These are phyloP conservation scores for Stereocaulon alpinum DNA, from an alignment of 495 filamentous ascomycete genomes.

Conservation along the genomic window DNA sequence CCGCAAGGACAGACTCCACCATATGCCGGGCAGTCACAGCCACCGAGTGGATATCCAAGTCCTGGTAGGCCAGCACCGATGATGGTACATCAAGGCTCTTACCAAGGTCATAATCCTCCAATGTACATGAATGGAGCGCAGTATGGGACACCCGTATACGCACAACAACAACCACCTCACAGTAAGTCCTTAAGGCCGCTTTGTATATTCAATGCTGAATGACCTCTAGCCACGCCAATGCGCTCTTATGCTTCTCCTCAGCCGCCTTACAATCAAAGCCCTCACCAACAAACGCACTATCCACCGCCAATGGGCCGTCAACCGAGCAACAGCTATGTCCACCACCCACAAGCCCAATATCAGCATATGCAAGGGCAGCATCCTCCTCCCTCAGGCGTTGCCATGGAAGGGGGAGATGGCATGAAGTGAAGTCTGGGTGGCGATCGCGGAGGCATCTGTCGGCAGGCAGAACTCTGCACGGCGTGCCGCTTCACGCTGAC, in stretches of 20 bases:
- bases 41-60: slow-evolving; percentile 72
- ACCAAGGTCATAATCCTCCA: slow-evolving; percentile 54
- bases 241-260: slow-evolving; percentile 50
- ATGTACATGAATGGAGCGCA: slow-evolving; percentile 61
- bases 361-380: slow-evolving; percentile 35
- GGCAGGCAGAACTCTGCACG: slow-evolving; percentile 11
- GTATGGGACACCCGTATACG: slow-evolving; percentile 57
- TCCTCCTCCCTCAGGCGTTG: slow-evolving; percentile 32
- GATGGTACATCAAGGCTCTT: slow-evolving; percentile 74
- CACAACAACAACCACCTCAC: slow-evolving; percentile 51
- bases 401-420: slow-evolving; percentile 42
- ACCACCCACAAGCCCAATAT: slow-evolving; percentile 38
- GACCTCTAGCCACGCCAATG: slow-evolving; percentile 44
- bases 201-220: slow-evolving; percentile 25
- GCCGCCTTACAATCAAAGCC: slow-evolving; percentile 52
- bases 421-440: slow-evolving; percentile 38
- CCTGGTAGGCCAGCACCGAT: slow-evolving; percentile 66
- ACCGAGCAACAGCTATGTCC: slow-evolving; percentile 48
- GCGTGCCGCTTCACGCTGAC: slow-evolving; percentile 1
- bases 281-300: slow-evolving; percentile 56
- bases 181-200: slow-evolving; percentile 43
- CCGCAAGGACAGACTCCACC: slow-evolving; percentile 57
- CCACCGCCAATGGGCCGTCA: slow-evolving; percentile 51
- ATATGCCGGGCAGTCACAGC: slow-evolving; percentile 52
- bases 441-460: slow-evolving; percentile 10